A percentile compares a stretch with the other conserved stretches of the same genome.
phyloP scores from a whole-genome alignment of 2,329 filamentous ascomycete genomes.

The Talaromyces islandicus region DNA sequence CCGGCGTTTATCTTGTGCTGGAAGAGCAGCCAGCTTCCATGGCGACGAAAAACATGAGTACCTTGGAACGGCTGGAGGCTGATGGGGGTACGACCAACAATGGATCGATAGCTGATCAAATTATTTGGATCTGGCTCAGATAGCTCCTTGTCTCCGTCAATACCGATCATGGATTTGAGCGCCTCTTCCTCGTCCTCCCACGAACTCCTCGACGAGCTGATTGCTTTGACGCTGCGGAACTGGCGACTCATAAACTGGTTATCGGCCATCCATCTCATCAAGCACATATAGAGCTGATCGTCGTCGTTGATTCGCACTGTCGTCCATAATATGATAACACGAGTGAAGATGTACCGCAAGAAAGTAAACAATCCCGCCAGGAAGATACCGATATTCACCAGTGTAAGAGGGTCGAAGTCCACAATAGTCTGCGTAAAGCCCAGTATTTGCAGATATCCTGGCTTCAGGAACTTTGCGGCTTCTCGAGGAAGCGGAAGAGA shows the following conservation, averaged over 20 bases:
- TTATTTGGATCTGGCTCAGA: constrained; percentile 9
- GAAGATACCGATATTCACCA: constrained; percentile 9
- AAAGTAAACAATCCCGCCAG: constrained; percentile 12
- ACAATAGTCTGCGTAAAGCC: constrained; percentile 4
- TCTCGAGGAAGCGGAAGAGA: constrained; percentile 8
- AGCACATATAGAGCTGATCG: constrained; percentile 54
- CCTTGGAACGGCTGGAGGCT: constrained; percentile 20
- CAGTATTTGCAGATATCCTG: constrained; percentile 6
- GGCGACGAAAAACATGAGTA: constrained; percentile 13
- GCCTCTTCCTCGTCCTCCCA: constrained; percentile 45
- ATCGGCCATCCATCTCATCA: constrained; percentile 54
- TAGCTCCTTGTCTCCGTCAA: not conserved
- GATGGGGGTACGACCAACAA: constrained; percentile 12
- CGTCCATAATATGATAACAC: constrained; percentile 11
- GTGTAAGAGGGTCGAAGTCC: constrained; percentile 10
- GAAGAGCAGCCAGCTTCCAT: constrained; percentile 14
- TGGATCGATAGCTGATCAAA: constrained; percentile 11
- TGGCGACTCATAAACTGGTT: constrained; percentile 46
- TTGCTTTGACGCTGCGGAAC: constrained; percentile 50
- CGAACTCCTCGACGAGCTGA: constrained; percentile 49
- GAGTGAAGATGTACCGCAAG: constrained; percentile 6
- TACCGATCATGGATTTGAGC: constrained; percentile 15
- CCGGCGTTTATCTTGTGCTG: constrained; percentile 1
- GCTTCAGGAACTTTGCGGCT: constrained; percentile 6
- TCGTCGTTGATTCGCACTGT: constrained; percentile 47